Evolutionary conservation across 2,329 filamentous ascomycete genomes (phyloP).

Genomic region (Fusarium ramigenum): DNA sequence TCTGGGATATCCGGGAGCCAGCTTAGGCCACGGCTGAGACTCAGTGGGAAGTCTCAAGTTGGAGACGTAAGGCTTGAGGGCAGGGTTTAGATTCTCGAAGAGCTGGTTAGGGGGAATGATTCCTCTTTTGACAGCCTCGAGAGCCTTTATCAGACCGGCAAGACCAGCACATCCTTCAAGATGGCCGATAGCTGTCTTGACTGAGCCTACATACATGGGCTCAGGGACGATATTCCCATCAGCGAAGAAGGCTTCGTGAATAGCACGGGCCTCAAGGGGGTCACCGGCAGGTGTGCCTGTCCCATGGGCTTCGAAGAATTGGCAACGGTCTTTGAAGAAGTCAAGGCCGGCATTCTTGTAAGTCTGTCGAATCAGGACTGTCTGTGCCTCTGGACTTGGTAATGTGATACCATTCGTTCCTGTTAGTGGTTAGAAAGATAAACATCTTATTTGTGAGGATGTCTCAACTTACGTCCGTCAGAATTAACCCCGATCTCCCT

Average conservation of each 20-base stretch:
- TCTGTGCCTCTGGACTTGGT: not conserved
- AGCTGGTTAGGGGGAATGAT: not conserved
- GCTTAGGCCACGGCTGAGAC: not conserved
- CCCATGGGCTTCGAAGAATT: not conserved
- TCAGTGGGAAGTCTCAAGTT: not conserved
- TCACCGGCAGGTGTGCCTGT: conserved; percentile 1
- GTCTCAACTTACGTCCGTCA: not conserved
- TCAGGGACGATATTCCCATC: not conserved
- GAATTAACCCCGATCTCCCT: not conserved
- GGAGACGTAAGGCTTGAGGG: not conserved
- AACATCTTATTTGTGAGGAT: not conserved
- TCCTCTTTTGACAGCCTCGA: not conserved
- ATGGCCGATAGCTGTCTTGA: not conserved
- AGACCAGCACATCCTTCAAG: conserved; percentile 3
- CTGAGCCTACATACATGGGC: not conserved
- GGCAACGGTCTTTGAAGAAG: not conserved
- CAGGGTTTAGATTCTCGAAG: not conserved
- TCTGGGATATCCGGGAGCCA: not conserved
- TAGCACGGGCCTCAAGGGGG: not conserved
- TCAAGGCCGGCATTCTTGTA: not conserved
- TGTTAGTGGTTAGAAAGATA: not conserved
- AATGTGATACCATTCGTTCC: not conserved
- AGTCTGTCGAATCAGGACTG: not conserved
- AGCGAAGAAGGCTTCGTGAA: not conserved
- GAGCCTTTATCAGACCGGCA: not conserved